A percentile compares a stretch with the other conserved stretches of the same genome.
These are phyloP conservation scores for Ceratobasidium sp. DNA, from an alignment of 1,284 basidiomycete genomes.

Conservation along the genomic window DNA sequence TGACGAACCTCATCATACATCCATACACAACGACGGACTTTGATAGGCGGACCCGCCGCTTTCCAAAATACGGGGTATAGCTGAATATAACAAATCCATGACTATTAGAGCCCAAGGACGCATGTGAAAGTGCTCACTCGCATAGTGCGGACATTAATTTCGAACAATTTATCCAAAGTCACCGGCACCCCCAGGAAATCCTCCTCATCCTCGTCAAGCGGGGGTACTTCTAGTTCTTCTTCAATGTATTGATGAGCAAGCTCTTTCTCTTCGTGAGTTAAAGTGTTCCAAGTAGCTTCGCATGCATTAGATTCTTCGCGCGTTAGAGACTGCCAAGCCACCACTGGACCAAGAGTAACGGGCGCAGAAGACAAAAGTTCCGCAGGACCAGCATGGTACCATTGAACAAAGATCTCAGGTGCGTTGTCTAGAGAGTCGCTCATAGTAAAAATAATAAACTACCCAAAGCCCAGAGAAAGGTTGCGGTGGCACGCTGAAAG, in stretches of 20 bases:
- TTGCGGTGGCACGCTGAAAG: not conserved
- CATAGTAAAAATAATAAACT: not conserved
- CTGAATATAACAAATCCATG: constrained; percentile 48
- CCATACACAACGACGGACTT: constrained; percentile 65
- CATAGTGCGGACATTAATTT: constrained; percentile 55
- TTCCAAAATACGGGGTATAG: constrained; percentile 67
- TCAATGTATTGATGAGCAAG: constrained; percentile 22
- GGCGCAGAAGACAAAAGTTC: constrained; percentile 48
- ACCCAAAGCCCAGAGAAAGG: not conserved
- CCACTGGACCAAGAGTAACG: constrained; percentile 39
- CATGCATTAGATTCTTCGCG: constrained; percentile 52
- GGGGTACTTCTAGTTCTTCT: constrained; percentile 45
- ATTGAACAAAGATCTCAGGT: constrained; percentile 44
- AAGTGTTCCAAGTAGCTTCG: constrained; percentile 52
- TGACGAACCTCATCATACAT: constrained; percentile 63
- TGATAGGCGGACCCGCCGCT: constrained; percentile 60
- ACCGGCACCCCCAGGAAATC: constrained; percentile 52
- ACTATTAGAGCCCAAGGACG: not conserved
- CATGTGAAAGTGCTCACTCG: constrained; percentile 49
- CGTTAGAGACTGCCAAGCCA: constrained; percentile 53
- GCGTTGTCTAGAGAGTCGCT: not conserved
- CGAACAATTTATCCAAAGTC: constrained; percentile 54
- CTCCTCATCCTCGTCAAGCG: constrained; percentile 29
- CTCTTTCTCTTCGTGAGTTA: constrained; percentile 48
- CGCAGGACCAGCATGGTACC: constrained; percentile 49